Percentiles rank a stretch among this genome's conserved stretches.
Conservation (phyloP, 805 yeast species). For the Zygoascus biomembranicola region DNA sequence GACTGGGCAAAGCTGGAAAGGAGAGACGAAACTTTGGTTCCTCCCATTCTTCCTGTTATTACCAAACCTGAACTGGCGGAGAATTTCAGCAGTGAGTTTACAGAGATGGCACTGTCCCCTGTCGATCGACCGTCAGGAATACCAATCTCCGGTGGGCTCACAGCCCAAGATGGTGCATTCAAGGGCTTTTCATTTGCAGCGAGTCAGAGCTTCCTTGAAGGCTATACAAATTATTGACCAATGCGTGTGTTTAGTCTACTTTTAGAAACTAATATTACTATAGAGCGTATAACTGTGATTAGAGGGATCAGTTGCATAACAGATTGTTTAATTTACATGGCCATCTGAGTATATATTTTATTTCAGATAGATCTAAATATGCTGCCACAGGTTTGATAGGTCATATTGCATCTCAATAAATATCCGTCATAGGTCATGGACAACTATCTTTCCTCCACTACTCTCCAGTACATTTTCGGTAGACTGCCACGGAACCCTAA, state of each 20-base stretch:
- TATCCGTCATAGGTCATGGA: background rate
- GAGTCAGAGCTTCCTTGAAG: slow-evolving; percentile 29
- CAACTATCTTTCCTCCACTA: background rate
- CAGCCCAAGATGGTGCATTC: slow-evolving; percentile 12
- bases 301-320: background rate
- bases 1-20: slow-evolving; percentile 55
- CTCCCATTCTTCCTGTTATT: slow-evolving; percentile 78
- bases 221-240: background rate
- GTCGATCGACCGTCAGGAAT: slow-evolving; percentile 7
- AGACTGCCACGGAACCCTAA: slow-evolving; percentile 67
- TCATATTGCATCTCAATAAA: background rate
- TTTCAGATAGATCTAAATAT: no score
- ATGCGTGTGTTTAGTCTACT: no score
- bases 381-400: background rate
- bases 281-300: background rate
- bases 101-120: slow-evolving; percentile 44
- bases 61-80: slow-evolving; percentile 79
- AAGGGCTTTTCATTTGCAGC: slow-evolving; percentile 33
- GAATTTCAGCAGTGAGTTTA: slow-evolving; percentile 74
- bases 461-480: slow-evolving; percentile 48
- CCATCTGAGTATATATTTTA: no score
- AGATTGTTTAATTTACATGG: no score
- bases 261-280: background rate
- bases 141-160: background rate
- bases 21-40: slow-evolving; percentile 42